Conservation (phyloP, 2,329 filamentous ascomycete species). For the Alternaria arbusti region DNA sequence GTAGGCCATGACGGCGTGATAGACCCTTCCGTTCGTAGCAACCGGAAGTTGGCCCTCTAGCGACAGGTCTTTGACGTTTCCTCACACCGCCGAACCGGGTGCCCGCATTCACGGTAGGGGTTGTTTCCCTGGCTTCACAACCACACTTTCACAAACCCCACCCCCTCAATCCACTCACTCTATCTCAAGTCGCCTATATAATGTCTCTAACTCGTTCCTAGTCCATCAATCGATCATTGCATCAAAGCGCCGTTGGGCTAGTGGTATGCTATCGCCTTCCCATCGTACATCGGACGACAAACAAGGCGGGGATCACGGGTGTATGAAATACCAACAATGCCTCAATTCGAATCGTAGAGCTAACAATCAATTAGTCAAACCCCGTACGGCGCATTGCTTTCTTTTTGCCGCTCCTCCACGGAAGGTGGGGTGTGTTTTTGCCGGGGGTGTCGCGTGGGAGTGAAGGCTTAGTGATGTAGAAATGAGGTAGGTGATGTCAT, state of each 20-base stretch:
- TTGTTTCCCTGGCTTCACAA: conserved; percentile 2
- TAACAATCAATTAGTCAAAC: conserved; percentile 15
- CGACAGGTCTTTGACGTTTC: neutral
- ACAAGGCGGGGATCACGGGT: conserved; percentile 40
- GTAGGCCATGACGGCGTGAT: neutral
- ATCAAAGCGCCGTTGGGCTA: conserved; percentile 41
- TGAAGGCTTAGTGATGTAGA: neutral
- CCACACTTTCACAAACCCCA: neutral
- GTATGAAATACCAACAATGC: conserved; percentile 10
- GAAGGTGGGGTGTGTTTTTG: neutral
- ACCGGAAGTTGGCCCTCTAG: neutral
- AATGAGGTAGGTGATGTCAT: neutral
- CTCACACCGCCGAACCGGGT: conserved; percentile 13
- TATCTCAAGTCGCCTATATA: neutral
- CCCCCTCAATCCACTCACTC: neutral
- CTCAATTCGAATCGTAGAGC: neutral
- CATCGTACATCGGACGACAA: conserved; percentile 21
- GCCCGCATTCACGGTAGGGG: conserved; percentile 12
- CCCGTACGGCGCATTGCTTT: conserved; percentile 22
- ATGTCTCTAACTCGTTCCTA: neutral
- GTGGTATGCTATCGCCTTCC: conserved; percentile 51
- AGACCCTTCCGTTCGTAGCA: neutral
- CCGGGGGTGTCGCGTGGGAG: neutral
- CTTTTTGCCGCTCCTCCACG: neutral
- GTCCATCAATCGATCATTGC: neutral